Evolutionary conservation across 257 asterid genomes (phyloP).

Genomic region (Salvia rosmarinus): DNA sequence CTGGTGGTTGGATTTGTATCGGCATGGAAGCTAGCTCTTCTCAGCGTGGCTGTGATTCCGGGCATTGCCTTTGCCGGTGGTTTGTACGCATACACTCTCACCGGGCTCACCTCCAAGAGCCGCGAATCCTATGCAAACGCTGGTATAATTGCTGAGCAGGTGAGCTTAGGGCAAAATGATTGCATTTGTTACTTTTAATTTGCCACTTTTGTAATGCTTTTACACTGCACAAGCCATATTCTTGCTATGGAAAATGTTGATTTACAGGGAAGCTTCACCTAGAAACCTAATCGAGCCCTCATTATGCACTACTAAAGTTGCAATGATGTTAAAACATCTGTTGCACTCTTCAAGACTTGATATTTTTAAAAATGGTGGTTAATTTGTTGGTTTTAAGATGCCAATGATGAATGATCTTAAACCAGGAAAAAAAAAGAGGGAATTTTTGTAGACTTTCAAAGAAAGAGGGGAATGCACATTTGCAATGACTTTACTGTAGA

Average conservation of each 20-base stretch:
- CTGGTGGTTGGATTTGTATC: conserved; percentile 98
- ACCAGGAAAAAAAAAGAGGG: no score
- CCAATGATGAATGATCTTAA: neutral
- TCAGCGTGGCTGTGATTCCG: conserved; percentile 97
- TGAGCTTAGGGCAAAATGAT: conserved; percentile 36
- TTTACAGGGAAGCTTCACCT: conserved; percentile 8
- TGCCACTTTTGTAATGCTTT: neutral
- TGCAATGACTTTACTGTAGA: no score
- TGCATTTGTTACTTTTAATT: neutral
- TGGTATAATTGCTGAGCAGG: conserved; percentile 97
- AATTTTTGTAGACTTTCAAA: no score
- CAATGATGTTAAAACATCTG: conserved; percentile 43
- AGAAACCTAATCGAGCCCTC: neutral
- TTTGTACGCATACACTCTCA: conserved; percentile 86
- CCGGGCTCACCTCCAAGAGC: conserved; percentile 95
- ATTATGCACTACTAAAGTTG: conserved; percentile 3
- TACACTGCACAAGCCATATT: conserved; percentile 11
- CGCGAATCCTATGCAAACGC: conserved; percentile 97
- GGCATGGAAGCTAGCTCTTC: conserved; percentile 94
- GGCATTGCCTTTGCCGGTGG: conserved; percentile 99
- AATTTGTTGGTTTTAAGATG: neutral
- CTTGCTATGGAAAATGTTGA: conserved; percentile 5
- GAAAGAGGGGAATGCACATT: no score
- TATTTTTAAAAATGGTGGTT: no score
- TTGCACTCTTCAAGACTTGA: neutral